phyloP scores from a whole-genome alignment of 1,139 yeast species.

The Geotrichum macrosporum region DNA sequence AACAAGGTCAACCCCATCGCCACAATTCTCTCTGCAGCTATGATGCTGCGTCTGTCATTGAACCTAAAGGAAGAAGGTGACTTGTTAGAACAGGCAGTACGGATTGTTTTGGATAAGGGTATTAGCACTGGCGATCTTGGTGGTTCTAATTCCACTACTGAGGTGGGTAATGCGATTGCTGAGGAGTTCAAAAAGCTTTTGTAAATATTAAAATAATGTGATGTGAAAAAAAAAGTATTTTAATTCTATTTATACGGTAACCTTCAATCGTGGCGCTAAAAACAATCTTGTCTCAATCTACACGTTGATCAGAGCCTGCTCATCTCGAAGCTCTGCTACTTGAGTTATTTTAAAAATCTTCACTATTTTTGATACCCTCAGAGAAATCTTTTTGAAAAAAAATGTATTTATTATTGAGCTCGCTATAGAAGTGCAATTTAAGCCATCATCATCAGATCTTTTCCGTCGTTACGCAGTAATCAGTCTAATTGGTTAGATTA shows the following conservation, averaged over 20 bases:
- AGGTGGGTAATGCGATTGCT: slow-evolving; percentile 85
- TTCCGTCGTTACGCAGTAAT: not conserved
- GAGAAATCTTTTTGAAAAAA: too few species aligned
- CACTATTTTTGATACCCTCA: too few species aligned
- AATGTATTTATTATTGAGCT: too few species aligned
- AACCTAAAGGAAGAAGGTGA: slow-evolving; percentile 65
- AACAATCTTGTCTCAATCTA: too few species aligned
- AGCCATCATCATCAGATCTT: not conserved
- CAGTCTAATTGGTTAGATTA: not conserved
- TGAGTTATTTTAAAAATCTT: too few species aligned
- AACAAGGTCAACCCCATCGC: slow-evolving; percentile 85
- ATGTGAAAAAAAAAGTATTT: not conserved
- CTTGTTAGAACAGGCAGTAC: slow-evolving; percentile 71
- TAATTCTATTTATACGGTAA: too few species aligned
- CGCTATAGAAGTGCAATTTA: too few species aligned
- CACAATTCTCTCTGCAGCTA: slow-evolving; percentile 75
- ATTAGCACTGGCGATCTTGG: slow-evolving; percentile 75
- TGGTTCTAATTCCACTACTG: slow-evolving; percentile 63
- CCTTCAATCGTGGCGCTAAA: not conserved
- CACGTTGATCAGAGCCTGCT: too few species aligned
- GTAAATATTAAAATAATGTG: slow-evolving; percentile 6
- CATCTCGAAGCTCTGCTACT: too few species aligned
- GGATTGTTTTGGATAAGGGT: slow-evolving; percentile 64
- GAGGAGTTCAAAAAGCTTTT: slow-evolving; percentile 62
- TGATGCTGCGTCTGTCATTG: slow-evolving; percentile 79